Conservation (phyloP, 176 grass and related monocot species). For the Eragrostis nindensis region DNA sequence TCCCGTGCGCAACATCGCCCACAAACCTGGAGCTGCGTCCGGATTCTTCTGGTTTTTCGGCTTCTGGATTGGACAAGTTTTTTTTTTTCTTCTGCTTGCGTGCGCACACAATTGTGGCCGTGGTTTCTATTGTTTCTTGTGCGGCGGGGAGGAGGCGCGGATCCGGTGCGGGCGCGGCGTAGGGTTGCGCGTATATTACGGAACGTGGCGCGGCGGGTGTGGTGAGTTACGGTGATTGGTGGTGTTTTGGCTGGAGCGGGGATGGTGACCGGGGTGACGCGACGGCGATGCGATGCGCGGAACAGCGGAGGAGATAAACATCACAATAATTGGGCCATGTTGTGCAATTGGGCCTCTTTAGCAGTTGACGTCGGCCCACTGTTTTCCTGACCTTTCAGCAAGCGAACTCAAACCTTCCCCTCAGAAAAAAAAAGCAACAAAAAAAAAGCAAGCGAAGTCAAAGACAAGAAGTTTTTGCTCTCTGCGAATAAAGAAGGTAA, state of each 20-base stretch:
- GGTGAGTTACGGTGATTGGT: background rate
- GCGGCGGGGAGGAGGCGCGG: constrained; percentile 24
- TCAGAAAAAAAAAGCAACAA: too few relatives aligned
- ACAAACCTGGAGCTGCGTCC: constrained; percentile 30
- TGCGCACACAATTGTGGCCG: constrained; percentile 22
- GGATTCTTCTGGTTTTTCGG: constrained; percentile 40
- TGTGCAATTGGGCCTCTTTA: constrained; percentile 7
- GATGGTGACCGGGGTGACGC: background rate
- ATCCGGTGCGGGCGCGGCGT: constrained; percentile 28
- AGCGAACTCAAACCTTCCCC: too few relatives aligned
- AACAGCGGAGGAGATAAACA: too few relatives aligned
- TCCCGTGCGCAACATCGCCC: constrained; percentile 60
- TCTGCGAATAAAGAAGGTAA: too few relatives aligned
- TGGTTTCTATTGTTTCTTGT: constrained; percentile 31
- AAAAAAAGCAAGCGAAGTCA: too few relatives aligned
- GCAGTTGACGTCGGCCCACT: constrained; percentile 8
- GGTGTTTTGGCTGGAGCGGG: background rate
- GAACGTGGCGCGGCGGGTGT: background rate
- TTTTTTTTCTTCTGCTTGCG: background rate
- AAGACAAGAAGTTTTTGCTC: too few relatives aligned
- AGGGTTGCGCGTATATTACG: background rate
- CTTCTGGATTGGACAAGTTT: constrained; percentile 19
- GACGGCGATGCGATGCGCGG: constrained; percentile 1
- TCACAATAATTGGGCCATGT: constrained; percentile 3
- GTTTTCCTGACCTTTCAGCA: background rate